Evolutionary conservation across 2,329 filamentous ascomycete genomes (phyloP), one percentile per base, ranked within the genome.

Genomic region (Cylindrodendrum hubeiense): DNA sequence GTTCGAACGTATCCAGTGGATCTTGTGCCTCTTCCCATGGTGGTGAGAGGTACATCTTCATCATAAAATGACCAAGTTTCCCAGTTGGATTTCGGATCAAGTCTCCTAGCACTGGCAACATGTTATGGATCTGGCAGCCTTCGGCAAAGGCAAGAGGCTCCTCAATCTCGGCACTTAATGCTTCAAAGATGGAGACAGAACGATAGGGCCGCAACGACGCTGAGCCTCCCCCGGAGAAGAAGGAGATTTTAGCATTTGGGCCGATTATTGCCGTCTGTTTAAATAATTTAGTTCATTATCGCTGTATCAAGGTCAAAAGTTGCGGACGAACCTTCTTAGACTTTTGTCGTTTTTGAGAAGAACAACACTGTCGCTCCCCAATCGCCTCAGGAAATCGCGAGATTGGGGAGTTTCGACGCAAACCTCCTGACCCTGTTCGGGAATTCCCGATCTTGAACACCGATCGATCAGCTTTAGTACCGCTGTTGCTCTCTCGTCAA

Each of bases 331-430:
- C n/a, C n/a, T n/a, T n/a, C n/a, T n/a, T n/a, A 88, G 76, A 17
- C 80, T 79, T 12, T 82, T 81, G 28, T 89, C 84, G 68, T 92
- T 92, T 79, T 91, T 91, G 60, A 92, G 80, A 26, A 92, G 81
- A 1, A 91, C 89, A n/a, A 91, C 86, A 2, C 86, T 88, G 1
- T 59, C 44, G 0, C 19, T 26, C 5, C 51, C 60, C 0, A 62
- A 52, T 1, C 34, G 15, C 5, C 51, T 43, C 17, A 57, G 51
- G 3, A 62, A 33, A 2, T 50, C n/a, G 12, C 60, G 39, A 21
- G 50, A 43, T 6, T 56, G 34, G 3, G 34, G 44, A 4, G 30
- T 30, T 19, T 57, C 60, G 24, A 3, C 26, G 30, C 8, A 30
- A 15, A 44, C 56, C 60, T 30, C 50, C 43, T 4, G 26, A 6